A percentile compares a stretch with the other conserved stretches of the same genome.
These are phyloP conservation scores for Anisodus acutangulus DNA, from an alignment of 257 asterid species.

Conservation along the genomic window DNA sequence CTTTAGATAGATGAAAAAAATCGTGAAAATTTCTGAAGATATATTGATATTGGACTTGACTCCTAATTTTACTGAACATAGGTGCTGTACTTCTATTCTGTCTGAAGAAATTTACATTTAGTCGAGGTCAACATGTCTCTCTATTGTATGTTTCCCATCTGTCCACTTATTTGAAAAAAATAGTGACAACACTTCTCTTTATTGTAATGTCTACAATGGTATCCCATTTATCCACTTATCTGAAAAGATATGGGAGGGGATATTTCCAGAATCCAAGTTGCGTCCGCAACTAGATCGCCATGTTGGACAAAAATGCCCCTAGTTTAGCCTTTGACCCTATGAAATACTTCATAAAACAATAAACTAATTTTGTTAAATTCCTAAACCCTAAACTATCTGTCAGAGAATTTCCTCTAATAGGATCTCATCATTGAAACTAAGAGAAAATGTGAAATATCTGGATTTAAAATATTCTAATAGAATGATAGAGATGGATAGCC, in stretches of 20 bases:
- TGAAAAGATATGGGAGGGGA: background rate
- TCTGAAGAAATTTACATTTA: constrained; percentile 1
- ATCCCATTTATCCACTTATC: background rate
- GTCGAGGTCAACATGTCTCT: background rate
- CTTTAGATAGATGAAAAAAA: background rate
- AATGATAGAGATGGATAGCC: background rate
- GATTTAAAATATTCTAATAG: background rate
- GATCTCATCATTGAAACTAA: background rate
- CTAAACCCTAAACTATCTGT: background rate
- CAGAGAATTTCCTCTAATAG: background rate
- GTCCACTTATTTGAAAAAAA: background rate
- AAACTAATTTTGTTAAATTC: background rate
- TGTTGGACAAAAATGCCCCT: background rate
- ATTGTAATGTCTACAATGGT: background rate
- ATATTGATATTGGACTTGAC: background rate
- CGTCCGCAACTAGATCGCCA: background rate
- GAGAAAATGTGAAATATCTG: background rate
- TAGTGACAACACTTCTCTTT: background rate
- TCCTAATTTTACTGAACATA: background rate
- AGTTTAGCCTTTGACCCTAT: background rate
- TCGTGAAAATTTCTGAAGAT: background rate
- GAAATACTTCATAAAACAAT: background rate
- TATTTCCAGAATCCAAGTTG: background rate
- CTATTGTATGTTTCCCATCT: background rate
- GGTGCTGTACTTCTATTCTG: background rate